Evolutionary conservation across 2,329 filamentous ascomycete species (phyloP).

Genomic region (Neurospora sp.): DNA sequence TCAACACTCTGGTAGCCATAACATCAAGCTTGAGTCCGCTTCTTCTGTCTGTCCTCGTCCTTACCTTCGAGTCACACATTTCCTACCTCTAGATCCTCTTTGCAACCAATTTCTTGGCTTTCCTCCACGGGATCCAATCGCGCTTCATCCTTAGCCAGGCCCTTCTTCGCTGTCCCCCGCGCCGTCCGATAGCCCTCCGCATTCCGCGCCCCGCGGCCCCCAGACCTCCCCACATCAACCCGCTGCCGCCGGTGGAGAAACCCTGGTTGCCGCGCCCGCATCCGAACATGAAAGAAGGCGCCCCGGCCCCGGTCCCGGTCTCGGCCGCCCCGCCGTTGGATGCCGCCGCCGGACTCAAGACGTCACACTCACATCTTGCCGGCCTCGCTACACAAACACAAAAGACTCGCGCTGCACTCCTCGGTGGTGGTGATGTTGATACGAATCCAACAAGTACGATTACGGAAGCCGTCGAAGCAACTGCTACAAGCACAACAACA

Average conservation of each 20-base stretch:
- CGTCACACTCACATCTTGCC: neutral
- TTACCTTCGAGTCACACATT: too few relatives aligned
- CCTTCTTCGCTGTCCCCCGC: neutral
- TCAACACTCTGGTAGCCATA: neutral
- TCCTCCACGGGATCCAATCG: neutral
- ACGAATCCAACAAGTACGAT: neutral
- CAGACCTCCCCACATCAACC: neutral
- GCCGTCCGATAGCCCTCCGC: neutral
- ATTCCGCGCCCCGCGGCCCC: neutral
- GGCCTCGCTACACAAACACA: neutral
- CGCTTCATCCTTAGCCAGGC: neutral
- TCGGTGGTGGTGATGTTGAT: neutral
- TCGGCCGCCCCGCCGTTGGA: neutral
- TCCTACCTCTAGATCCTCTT: too few relatives aligned
- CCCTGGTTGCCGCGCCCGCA: neutral
- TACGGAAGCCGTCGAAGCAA: neutral
- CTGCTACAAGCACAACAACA: constrained; percentile 5
- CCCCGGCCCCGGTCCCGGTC: neutral
- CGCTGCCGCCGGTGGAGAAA: neutral
- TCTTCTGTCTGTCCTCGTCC: neutral
- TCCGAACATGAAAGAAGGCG: neutral
- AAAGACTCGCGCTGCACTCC: neutral
- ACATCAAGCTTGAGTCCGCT: neutral
- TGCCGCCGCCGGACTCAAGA: neutral
- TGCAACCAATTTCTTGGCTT: neutral